Conservation (phyloP, 2,329 filamentous ascomycete species). For the Penicillium sp. region DNA sequence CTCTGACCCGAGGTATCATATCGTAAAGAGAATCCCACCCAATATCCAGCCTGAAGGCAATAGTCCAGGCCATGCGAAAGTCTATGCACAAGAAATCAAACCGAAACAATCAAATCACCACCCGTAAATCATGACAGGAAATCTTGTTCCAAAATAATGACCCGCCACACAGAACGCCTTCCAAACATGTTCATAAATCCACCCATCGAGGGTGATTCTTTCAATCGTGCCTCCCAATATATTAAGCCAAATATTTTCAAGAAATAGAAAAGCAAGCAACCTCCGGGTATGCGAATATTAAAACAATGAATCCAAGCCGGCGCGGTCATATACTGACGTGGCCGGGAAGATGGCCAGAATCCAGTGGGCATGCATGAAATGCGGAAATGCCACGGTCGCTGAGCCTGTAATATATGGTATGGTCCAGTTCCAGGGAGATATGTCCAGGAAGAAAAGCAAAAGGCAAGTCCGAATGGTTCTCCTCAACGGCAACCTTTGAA, state of each 20-base stretch:
- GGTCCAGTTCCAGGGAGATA: constrained; percentile 4
- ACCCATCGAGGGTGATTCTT: constrained; percentile 12
- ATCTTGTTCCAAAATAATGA: constrained; percentile 6
- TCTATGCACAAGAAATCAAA: constrained; percentile 13
- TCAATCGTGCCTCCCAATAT: constrained; percentile 19
- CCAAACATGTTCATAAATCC: constrained; percentile 13
- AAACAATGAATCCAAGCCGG: constrained; percentile 17
- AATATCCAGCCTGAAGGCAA: constrained; percentile 10
- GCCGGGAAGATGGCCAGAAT: constrained; percentile 2
- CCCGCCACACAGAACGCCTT: constrained; percentile 8
- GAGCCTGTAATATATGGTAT: constrained; percentile 1
- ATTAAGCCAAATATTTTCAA: constrained; percentile 11
- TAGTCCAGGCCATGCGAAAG: constrained; percentile 4
- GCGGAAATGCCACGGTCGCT: constrained; percentile 2
- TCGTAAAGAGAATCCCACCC: constrained; percentile 16
- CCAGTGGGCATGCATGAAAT: constrained; percentile 12
- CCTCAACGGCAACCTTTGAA: neutral
- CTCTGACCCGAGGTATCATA: constrained; percentile 21
- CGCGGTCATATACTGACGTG: neutral
- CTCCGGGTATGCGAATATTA: constrained; percentile 21
- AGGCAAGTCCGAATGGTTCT: neutral
- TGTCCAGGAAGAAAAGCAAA: constrained; percentile 9
- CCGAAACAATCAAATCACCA: constrained; percentile 11
- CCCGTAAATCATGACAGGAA: constrained; percentile 10
- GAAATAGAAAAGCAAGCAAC: constrained; percentile 8